A percentile compares a stretch with the other conserved stretches of the same genome.
Conservation (phyloP, 2,329 filamentous ascomycete species). For the Cercospora zeina region DNA sequence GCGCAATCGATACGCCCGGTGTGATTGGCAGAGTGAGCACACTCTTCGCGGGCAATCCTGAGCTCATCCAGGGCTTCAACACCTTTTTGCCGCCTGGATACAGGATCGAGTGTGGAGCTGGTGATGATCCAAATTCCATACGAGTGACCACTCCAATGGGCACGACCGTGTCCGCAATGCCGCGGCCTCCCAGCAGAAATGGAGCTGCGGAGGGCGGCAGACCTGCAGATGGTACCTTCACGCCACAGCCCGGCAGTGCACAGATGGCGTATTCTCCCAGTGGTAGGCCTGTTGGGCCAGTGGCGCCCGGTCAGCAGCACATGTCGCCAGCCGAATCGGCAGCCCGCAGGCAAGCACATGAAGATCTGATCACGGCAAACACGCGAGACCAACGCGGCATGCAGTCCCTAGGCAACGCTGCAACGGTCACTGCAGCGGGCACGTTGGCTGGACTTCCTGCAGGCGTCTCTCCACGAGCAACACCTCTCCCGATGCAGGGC, state of each 20-base stretch:
- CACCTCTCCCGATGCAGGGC: constrained; percentile 57
- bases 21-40: constrained; percentile 96
- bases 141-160: constrained; percentile 96
- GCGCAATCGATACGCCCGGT: constrained; percentile 95
- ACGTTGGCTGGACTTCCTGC: constrained; percentile 52
- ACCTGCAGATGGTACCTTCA: constrained; percentile 44
- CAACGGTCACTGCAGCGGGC: constrained; percentile 55
- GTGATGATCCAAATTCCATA: constrained; percentile 93
- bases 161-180: constrained; percentile 91
- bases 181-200: constrained; percentile 47
- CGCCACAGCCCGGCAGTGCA: constrained; percentile 42
- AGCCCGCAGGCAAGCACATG: constrained; percentile 36
- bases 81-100: constrained; percentile 95
- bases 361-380: constrained; percentile 46
- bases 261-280: constrained; percentile 49
- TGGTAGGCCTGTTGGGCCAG: constrained; percentile 47
- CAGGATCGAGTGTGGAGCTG: constrained; percentile 90
- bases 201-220: constrained; percentile 31
- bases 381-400: constrained; percentile 67
- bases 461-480: constrained; percentile 53
- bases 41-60: constrained; percentile 92
- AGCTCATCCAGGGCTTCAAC: constrained; percentile 88
- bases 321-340: constrained; percentile 36
- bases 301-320: constrained; percentile 37
- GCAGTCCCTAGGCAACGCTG: constrained; percentile 64